Evolutionary conservation across 129 eudicot species (phyloP), one percentile per base, ranked within the genome.

Genomic region (Sambucus nigra): DNA sequence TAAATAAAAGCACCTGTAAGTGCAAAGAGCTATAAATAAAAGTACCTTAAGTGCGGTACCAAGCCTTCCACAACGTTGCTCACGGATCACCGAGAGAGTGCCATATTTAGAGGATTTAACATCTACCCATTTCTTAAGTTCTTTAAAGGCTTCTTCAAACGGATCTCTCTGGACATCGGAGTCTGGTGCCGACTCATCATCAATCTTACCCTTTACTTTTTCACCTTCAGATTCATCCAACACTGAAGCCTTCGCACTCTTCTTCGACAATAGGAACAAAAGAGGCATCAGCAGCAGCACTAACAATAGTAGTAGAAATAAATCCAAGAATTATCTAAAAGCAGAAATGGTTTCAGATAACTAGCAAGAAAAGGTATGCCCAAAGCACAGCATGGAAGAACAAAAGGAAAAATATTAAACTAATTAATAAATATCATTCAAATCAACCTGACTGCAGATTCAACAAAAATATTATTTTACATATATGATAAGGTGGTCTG

Each of bases 21-120:
- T n/a, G 10, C 38, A 31, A 52, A 47, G n/a, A 6, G 25, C 45
- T 1, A 51, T 48, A 58, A 56, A 23, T 14, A 39, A 13, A 39
- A 26, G 14, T 76, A 85, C 98, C 95, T 91, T 91, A 21, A 91
- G 80, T 50, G 98, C 95, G 53, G 75, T 79, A 54, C 98, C 98
- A 33, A 86, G 84, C 67, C 89, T 75, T 40, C 84, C 80, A 46
- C 71, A 52, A 41, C 86, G 88, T 39, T 73, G 75, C 69, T 86
- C 98, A 35, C 79, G 86, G 42, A 79, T 74, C 49, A 91, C 79
- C 35, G 65, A 47, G 70, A 91, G 94, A 58, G 79, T 86, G 11
- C 78, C 83, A 48, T 71, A 85, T 54, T 77, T 80, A 10, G 84
- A 60, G 41, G 85, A 81, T 61, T 86, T 91, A 14, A 76, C 31